Evolutionary conservation across 176 grass and related monocot species (phyloP), one percentile per base, ranked within the genome.

Genomic region (Ensete glaucum): DNA sequence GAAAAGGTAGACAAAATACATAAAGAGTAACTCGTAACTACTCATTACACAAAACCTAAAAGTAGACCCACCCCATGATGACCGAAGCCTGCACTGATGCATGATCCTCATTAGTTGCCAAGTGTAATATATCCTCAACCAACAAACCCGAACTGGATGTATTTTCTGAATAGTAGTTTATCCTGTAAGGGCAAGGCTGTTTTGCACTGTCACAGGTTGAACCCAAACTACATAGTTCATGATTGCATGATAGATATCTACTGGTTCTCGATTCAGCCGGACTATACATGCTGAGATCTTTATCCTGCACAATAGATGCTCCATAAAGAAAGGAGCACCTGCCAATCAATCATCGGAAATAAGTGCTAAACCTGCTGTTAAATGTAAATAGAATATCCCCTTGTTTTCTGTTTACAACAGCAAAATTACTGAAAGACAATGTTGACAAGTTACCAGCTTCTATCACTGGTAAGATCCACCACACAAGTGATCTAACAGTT

Each of bases 251-350:
- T 14, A 94, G 78, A 83, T 99, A 91, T 21, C 83, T 83, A 76
- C 90, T 99, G 19, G 95, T 99, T 59, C 50, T 94, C 23, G 95
- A 99, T 80, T 94, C 83, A 69, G 88, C 69, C 22, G 91, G 95
- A 65, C 86, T 99, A 79, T 99, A 99, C 84, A 94, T 91, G 24
- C 84, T 81, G 1, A 99, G 86, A 82, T 99, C 88, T 89, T 88
- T 91, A 89, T 99, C 95, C 91, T 99, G 91, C 95, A 99, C 80
- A 99, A 99, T 99, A 88, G 86, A 94, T 98, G 86, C 86, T 88
- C 90, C 94, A 87, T 89, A 83, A 79, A 90, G 54, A 57, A 86
- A 73, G 85, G 88, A 94, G 88, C 95, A 91, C 88, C 95, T 94
- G 95, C 83, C 78, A 91, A 99, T 99, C 95, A 94, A 99, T 99